phyloP scores from a whole-genome alignment of 2,329 filamentous ascomycete species.

The Shiraia bambusicola region DNA sequence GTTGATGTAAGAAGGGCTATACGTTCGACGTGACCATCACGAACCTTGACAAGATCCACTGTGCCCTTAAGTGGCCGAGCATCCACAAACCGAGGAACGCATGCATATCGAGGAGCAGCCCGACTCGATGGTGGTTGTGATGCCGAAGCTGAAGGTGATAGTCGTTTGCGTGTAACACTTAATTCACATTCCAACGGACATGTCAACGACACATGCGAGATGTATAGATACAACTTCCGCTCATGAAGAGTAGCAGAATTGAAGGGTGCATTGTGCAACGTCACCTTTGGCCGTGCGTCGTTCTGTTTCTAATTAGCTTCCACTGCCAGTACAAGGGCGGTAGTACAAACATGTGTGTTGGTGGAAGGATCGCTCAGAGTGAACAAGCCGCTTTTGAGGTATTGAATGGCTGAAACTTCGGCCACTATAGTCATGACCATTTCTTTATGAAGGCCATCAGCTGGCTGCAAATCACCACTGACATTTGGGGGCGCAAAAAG shows the following conservation, averaged over 20 bases:
- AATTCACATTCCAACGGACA: constrained; percentile 42
- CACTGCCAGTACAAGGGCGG: too few relatives aligned
- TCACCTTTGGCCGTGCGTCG: constrained; percentile 25
- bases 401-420: constrained; percentile 35
- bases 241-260: constrained; percentile 42
- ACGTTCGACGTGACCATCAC: constrained; percentile 36
- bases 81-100: constrained; percentile 37
- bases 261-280: constrained; percentile 37
- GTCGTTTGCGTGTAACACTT: constrained; percentile 38
- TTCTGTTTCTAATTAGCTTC: constrained; percentile 2
- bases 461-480: constrained; percentile 32
- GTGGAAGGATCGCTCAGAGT: constrained; percentile 20
- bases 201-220: constrained; percentile 36
- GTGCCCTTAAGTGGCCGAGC: constrained; percentile 25
- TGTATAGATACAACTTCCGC: constrained; percentile 42
- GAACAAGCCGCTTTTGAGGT: constrained; percentile 32
- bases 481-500: constrained; percentile 38
- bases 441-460: constrained; percentile 44
- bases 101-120: constrained; percentile 34
- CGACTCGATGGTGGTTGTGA: constrained; percentile 25
- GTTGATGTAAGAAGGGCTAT: constrained; percentile 29
- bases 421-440: constrained; percentile 41
- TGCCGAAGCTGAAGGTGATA: constrained; percentile 33
- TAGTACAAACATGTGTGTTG: constrained; percentile 19
- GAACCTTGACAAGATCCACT: constrained; percentile 36